Conservation (phyloP, 768 basidiomycete genomes). For the Boletus pseudopeckii region DNA sequence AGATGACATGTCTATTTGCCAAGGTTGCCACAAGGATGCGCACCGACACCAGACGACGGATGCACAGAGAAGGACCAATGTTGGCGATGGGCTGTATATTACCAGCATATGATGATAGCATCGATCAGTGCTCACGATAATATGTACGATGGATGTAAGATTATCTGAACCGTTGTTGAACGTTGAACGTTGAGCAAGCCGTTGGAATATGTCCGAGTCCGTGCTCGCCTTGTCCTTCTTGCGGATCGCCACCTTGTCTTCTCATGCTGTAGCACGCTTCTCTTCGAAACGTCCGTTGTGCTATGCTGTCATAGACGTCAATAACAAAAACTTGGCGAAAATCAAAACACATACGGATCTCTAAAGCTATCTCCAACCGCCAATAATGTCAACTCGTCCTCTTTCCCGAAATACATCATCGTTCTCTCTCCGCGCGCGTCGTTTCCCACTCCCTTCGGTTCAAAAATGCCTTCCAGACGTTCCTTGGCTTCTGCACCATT, state of each 20-base stretch:
- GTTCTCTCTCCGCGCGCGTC: slow-evolving; percentile 67
- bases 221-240: slow-evolving; percentile 90
- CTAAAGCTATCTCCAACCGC: slow-evolving; percentile 78
- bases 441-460: slow-evolving; percentile 75
- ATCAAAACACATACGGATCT: slow-evolving; percentile 53
- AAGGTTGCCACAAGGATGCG: background rate
- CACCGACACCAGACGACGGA: background rate
- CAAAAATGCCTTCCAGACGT: slow-evolving; percentile 70
- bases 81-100: background rate
- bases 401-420: slow-evolving; percentile 68
- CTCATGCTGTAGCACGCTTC: slow-evolving; percentile 38
- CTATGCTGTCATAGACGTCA: slow-evolving; percentile 50
- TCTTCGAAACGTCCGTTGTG: slow-evolving; percentile 60
- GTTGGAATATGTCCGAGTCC: slow-evolving; percentile 96
- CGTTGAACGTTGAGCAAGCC: no score
- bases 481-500: slow-evolving; percentile 64
- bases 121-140: slow-evolving; percentile 11
- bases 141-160: background rate
- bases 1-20: background rate
- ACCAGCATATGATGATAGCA: background rate
- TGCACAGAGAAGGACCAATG: background rate
- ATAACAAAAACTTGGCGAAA: background rate
- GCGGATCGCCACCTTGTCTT: slow-evolving; percentile 52
- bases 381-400: slow-evolving; percentile 81
- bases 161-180: slow-evolving; percentile 68